These are phyloP conservation scores for Clitopilus passeckerianus DNA, from an alignment of 768 basidiomycete species.

Conservation along the genomic window DNA sequence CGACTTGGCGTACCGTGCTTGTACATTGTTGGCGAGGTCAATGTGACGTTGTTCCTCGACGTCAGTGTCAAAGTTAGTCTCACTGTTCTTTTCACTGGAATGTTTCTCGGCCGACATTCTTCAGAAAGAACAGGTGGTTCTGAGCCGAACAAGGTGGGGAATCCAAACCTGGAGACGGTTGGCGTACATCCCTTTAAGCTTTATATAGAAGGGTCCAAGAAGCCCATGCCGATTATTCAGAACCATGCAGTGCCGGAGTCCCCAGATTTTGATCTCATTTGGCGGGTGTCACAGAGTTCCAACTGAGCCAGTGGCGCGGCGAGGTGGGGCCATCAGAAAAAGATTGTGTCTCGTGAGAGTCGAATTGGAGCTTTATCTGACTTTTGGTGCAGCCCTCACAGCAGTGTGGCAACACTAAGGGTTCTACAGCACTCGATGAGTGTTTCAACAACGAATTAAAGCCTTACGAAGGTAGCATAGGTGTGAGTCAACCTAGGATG, in stretches of 20 bases:
- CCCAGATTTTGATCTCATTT: background rate
- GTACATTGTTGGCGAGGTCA: slow-evolving; percentile 35
- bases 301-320: background rate
- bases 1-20: slow-evolving; percentile 26
- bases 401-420: background rate
- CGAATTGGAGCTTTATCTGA: background rate
- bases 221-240: background rate
- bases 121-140: background rate
- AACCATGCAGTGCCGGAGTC: background rate
- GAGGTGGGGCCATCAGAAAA: background rate
- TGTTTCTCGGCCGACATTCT: background rate
- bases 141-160: background rate
- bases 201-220: background rate
- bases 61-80: background rate
- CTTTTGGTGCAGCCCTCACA: background rate
- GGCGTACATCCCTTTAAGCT: background rate
- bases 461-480: background rate
- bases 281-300: background rate
- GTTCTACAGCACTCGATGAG: background rate
- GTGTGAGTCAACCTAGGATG: background rate
- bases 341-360: background rate
- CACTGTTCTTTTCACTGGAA: background rate
- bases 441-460: background rate
- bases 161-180: background rate
- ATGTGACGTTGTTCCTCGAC: slow-evolving; percentile 14